Conservation (phyloP, 306 rosid species). For the Rosa chinensis region DNA sequence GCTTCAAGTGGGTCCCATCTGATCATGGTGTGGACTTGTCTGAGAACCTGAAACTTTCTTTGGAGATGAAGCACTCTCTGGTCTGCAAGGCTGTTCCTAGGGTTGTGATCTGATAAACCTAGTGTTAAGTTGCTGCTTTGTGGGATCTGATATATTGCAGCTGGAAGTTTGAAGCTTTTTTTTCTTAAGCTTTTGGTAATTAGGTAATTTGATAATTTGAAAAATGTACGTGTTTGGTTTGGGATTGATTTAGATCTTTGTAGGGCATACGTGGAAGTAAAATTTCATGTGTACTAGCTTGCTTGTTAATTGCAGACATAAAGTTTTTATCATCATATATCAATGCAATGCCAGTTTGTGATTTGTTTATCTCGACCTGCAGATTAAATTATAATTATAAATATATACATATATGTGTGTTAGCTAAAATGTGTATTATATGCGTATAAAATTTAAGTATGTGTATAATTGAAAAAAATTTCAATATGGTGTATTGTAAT, state of each 20-base stretch:
- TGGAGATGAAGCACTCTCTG: slow-evolving; percentile 74
- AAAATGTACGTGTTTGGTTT: slow-evolving; percentile 1
- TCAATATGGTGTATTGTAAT: too few relatives aligned
- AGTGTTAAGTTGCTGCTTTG: neutral
- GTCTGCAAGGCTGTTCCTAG: slow-evolving; percentile 62
- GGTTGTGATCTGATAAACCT: slow-evolving; percentile 20
- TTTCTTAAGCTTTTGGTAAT: neutral
- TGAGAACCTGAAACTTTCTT: slow-evolving; percentile 65
- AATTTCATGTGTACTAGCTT: neutral
- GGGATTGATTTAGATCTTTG: neutral
- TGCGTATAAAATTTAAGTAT: too few relatives aligned
- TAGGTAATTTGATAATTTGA: neutral
- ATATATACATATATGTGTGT: too few relatives aligned
- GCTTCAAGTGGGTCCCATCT: slow-evolving; percentile 45
- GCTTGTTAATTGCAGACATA: neutral
- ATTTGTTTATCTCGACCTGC: neutral
- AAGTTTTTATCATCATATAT: neutral
- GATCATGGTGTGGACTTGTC: slow-evolving; percentile 43
- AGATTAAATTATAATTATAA: too few relatives aligned
- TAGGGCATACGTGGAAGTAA: neutral
- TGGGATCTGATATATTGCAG: neutral
- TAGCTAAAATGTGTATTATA: too few relatives aligned
- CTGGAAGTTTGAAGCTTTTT: neutral
- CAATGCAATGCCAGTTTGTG: slow-evolving; percentile 12
- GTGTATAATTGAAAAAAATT: too few relatives aligned